Evolutionary conservation across 352 stramenopile species (phyloP).

Genomic region (Phytophthora capsici): DNA sequence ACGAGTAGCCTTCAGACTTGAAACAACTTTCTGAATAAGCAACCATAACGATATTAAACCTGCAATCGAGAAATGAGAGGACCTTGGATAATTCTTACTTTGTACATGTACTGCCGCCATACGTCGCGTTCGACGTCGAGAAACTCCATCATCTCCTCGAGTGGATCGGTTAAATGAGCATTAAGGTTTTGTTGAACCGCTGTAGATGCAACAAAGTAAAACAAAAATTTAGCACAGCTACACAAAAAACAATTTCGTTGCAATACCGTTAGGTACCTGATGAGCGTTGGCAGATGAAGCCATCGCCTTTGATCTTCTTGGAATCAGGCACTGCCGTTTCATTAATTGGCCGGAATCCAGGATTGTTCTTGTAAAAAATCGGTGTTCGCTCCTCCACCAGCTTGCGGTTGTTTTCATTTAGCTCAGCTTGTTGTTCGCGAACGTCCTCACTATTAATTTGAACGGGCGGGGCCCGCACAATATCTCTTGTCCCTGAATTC

Average conservation of each 20-base stretch:
- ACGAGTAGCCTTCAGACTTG: constrained; percentile 73
- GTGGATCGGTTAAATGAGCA: constrained; percentile 71
- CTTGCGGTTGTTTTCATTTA: constrained; percentile 58
- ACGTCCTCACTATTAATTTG: constrained; percentile 45
- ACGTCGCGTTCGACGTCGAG: constrained; percentile 76
- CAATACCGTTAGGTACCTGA: constrained; percentile 51
- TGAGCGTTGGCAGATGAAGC: constrained; percentile 77
- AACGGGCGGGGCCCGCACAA: constrained; percentile 47
- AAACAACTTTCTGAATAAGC: constrained; percentile 63
- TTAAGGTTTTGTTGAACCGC: constrained; percentile 79
- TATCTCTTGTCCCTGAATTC: constrained; percentile 43
- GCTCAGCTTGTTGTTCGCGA: constrained; percentile 45
- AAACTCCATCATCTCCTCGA: constrained; percentile 87
- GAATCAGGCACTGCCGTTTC: constrained; percentile 31
- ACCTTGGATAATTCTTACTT: constrained; percentile 34
- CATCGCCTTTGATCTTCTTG: constrained; percentile 54
- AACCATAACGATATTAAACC: neutral
- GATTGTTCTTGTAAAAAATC: constrained; percentile 84
- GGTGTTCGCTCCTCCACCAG: constrained; percentile 62
- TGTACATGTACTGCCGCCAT: constrained; percentile 87
- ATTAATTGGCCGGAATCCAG: constrained; percentile 56
- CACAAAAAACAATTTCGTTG: neutral
- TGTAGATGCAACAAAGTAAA: constrained; percentile 23
- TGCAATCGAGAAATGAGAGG: too few relatives aligned
- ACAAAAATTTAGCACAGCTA: neutral